Conservation (phyloP, 2,329 filamentous ascomycete genomes). For the Escovopsis sp. region DNA sequence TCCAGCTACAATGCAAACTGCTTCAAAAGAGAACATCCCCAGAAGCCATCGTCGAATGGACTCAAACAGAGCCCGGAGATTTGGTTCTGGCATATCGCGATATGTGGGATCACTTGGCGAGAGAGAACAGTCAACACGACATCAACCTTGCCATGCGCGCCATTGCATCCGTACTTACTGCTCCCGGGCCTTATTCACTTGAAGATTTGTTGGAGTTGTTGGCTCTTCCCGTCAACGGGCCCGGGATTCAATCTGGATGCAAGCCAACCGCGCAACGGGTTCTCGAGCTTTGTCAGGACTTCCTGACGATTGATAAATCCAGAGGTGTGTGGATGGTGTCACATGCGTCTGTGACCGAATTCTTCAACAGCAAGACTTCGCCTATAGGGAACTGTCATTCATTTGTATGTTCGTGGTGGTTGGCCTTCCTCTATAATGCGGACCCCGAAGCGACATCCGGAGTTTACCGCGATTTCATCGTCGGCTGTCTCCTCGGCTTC, state of each 20-base stretch:
- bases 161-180: conserved; percentile 1
- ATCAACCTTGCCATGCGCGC: conserved; percentile 1
- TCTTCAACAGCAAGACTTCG: not conserved
- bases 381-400: not conserved
- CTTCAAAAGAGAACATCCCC: conserved; percentile 1
- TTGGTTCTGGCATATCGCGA: conserved; percentile 7
- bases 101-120: conserved; percentile 1
- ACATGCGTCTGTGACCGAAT: conserved; percentile 5
- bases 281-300: conserved; percentile 3
- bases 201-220: too few relatives aligned
- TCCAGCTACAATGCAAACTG: conserved; percentile 7
- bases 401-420: not conserved
- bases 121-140: not conserved
- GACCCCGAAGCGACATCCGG: rapidly evolving
- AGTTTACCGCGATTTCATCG: not conserved
- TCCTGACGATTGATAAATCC: not conserved
- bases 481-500: not conserved
- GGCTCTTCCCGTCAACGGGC: not conserved
- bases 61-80: conserved; percentile 2
- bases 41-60: conserved; percentile 5
- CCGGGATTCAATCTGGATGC: not conserved
- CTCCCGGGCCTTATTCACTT: too few relatives aligned
- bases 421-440: not conserved
- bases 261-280: conserved; percentile 1
- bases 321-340: conserved; percentile 1